phyloP scores from a whole-genome alignment of 78 protist species.

The Isochrysis galbana region DNA sequence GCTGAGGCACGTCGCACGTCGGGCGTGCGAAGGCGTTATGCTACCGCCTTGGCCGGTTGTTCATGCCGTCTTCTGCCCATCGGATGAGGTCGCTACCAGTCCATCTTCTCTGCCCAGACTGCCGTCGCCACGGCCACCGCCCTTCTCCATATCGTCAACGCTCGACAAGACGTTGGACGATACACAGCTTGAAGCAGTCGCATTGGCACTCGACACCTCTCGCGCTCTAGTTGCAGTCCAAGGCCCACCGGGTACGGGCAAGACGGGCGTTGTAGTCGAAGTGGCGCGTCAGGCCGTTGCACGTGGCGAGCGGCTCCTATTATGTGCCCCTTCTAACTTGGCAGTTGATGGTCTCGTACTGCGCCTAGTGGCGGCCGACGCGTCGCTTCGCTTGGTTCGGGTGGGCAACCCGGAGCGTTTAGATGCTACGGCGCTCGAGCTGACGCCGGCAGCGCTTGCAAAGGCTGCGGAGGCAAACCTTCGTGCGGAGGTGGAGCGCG shows the following conservation, averaged over 20 bases:
- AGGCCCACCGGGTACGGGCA: conserved; percentile 55
- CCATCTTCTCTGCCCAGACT: neutral
- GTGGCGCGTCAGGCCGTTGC: conserved; percentile 56
- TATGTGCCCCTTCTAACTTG: conserved; percentile 81
- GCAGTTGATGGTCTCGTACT: conserved; percentile 63
- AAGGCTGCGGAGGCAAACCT: neutral
- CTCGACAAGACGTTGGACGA: neutral
- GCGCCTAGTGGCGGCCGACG: neutral
- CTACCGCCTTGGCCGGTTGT: neutral
- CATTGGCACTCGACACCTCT: neutral
- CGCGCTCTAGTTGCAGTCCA: neutral
- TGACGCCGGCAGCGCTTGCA: neutral
- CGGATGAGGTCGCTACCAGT: neutral
- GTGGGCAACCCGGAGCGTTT: neutral
- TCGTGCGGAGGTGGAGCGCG: neutral
- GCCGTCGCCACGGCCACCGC: too few relatives aligned
- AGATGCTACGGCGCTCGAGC: neutral
- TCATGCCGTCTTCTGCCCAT: neutral
- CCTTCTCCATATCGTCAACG: too few relatives aligned
- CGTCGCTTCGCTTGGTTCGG: neutral
- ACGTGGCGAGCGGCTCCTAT: conserved; percentile 61
- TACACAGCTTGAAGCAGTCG: neutral
- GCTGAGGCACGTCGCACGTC: neutral
- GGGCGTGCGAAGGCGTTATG: neutral
- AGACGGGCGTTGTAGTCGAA: conserved; percentile 64